A percentile compares a stretch with the other conserved stretches of the same genome.
phyloP scores from a whole-genome alignment of 2,329 filamentous ascomycete species.

The Zymoseptoria crescenta region DNA sequence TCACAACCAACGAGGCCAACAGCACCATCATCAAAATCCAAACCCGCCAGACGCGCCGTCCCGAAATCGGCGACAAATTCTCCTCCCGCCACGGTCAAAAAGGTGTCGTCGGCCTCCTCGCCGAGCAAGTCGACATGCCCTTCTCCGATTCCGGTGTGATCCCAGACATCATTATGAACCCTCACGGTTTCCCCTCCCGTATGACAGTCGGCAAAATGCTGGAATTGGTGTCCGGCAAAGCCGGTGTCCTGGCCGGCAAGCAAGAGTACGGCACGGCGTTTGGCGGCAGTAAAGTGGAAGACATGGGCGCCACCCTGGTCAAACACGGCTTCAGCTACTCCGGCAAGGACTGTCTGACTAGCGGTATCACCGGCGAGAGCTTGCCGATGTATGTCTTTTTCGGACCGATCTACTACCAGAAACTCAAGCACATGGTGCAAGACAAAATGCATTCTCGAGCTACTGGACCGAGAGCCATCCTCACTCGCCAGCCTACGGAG shows the following conservation, averaged over 20 bases:
- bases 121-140: conserved; percentile 92
- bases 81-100: conserved; percentile 98
- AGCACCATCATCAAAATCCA: conserved; percentile 86
- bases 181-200: conserved; percentile 97
- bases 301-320: conserved; percentile 80
- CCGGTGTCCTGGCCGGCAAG: conserved; percentile 74
- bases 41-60: conserved; percentile 88
- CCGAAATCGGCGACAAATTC: conserved; percentile 96
- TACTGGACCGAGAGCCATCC: conserved; percentile 78
- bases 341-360: conserved; percentile 94
- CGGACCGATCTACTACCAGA: conserved; percentile 98
- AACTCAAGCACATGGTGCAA: conserved; percentile 99
- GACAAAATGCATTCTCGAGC: conserved; percentile 98
- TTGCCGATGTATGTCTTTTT: conserved; percentile 97
- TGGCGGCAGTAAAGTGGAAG: conserved; percentile 74
- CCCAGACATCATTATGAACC: conserved; percentile 99
- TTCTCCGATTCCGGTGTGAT: conserved; percentile 84
- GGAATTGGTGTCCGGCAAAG: conserved; percentile 90
- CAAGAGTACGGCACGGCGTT: conserved; percentile 87
- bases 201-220: conserved; percentile 99
- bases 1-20: conserved; percentile 81
- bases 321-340: conserved; percentile 90
- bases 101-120: conserved; percentile 93
- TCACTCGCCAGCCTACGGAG: conserved; percentile 93
- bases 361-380: conserved; percentile 87